phyloP scores from a whole-genome alignment of 176 grass and related monocot genomes.

The Tillandsia leiboldiana region DNA sequence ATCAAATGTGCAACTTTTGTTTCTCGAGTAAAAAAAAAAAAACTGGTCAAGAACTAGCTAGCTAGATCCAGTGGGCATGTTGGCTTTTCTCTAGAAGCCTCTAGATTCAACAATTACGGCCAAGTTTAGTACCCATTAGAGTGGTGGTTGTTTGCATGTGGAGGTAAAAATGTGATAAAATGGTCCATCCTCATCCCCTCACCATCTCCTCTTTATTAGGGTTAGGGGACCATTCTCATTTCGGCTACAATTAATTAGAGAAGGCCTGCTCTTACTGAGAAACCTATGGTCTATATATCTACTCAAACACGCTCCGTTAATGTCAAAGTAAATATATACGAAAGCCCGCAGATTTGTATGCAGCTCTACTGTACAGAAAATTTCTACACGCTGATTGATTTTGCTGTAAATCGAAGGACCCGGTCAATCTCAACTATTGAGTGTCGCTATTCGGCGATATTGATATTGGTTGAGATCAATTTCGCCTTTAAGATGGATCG shows the following conservation, averaged over 20 bases:
- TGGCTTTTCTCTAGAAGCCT: neutral
- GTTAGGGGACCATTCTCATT: conserved; percentile 27
- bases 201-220: conserved; percentile 8
- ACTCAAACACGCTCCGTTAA: conserved; percentile 16
- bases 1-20: too few species aligned
- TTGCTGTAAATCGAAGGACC: too few species aligned
- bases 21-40: too few species aligned
- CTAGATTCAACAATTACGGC: neutral
- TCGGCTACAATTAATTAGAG: conserved; percentile 5
- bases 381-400: neutral
- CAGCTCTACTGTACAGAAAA: neutral
- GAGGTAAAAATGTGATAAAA: neutral
- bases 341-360: too few species aligned
- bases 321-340: conserved; percentile 12
- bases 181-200: conserved; percentile 5
- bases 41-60: too few species aligned
- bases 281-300: conserved; percentile 21
- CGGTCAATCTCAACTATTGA: too few species aligned
- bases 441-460: too few species aligned
- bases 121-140: neutral
- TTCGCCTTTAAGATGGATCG: too few species aligned
- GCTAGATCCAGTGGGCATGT: too few species aligned
- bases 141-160: neutral
- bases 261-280: conserved; percentile 26
- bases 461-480: too few species aligned